Evolutionary conservation across 257 asterid genomes (phyloP), one percentile per base, ranked within the genome.

Genomic region (Petunia axillaris): DNA sequence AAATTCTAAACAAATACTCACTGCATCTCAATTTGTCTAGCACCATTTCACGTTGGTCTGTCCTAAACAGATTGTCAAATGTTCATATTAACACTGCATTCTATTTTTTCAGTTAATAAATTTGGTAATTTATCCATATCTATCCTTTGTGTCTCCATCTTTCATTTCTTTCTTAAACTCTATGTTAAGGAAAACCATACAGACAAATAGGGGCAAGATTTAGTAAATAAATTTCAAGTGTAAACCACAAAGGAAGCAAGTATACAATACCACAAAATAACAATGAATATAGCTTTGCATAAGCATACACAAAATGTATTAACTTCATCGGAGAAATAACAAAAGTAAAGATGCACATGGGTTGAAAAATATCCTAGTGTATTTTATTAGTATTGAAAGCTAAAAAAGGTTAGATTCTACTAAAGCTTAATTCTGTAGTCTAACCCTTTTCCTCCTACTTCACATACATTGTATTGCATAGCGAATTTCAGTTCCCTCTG

Each of bases 401-500:
- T 16, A 46, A 70, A 70, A n/a, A 70, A 70, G 76, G 76, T 3
- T 70, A 67, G 58, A 16, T 70, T 8, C 39, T n/a, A 11, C 4
- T 44, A 43, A 70, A 43, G 40, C 8, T 9, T n/a, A 43, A 38
- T 67, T 15, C 4, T 41, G 1, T 2, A 44, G 38, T 43, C 8
- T 43, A 43, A 10, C 4, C 46, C 37, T 64, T 11, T 1, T 63
- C 67, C 2, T 8, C 67, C 67, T 63, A 37, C 48, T 64, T 37
- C 44, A 63, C 15, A 64, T 64, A 64, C 70, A 64, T 38, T 3
- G 1, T n/a, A 9, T 36, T 64, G 1, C 70, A 36, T 10, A 64
- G 16, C 38, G 16, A 0, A 4, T 64, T 9, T 64, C 9, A 1
- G 16, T 37, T 64, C 70, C 64, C n/a, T 63, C 1, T 64, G 5